Evolutionary conservation across 768 basidiomycete genomes (phyloP), one percentile per base, ranked within the genome.

Genomic region (Tulasnella sp.): DNA sequence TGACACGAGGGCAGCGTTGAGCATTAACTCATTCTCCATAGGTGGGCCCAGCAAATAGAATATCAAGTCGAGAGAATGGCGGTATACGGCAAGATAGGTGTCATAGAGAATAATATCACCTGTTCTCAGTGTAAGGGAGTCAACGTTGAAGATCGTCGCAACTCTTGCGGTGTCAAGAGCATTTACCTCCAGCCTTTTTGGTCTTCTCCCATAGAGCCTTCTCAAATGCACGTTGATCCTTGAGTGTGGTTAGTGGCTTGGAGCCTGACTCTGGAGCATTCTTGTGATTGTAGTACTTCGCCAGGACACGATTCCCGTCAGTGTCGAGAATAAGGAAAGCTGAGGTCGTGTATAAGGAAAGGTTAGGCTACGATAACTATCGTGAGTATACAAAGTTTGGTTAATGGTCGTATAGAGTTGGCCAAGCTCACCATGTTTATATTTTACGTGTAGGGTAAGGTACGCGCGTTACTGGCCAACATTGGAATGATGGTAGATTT

Each of bases 161-260:
- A 39, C 41, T 7, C 27, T 35, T 19, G 45, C 45, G 25, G 8
- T 9, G 43, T 22, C 31, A 20, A 16, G 27, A 37, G 63, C 72
- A 63, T 65, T 62, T 55, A 93, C 92, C 88, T 67, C 85, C 85
- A 10, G 85, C 72, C 63, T 92, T 88, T 68, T 90, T 90, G 0
- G 93, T 95, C 69, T 99, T 99, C 59, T 87, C 81, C 76, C 81
- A 93, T 29, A 98, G 70, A 0, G 84, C 84, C 70, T 95, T 93
- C 71, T 99, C 95, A 63, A 96, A 96, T 7, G 81, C 77, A 47
- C 86, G 82, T 64, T 95, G 93, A 61, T 99, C 93, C 65, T 96
- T 98, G 58, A 89, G 63, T 4, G 77, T 77, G 12, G 71, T 67
- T 24, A 83, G 70, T 41, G 75, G 71, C 59, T 82, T 83, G 8